Base-by-base conservation (phyloP, 108 stramenopile species). In the Cyclotella cryptica region DNA sequence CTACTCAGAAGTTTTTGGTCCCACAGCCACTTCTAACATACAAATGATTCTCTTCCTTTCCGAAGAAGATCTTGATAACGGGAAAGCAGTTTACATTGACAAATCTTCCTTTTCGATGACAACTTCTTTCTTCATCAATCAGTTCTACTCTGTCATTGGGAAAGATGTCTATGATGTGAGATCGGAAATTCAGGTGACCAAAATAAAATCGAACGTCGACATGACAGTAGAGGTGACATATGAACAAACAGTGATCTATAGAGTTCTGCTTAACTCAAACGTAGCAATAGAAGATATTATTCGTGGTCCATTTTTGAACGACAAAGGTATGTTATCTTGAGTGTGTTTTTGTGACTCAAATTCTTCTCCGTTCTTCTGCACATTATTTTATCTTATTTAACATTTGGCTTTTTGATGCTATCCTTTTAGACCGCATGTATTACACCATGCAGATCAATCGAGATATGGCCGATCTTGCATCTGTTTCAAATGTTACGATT, bases 81-180 rank as follows among this genome's bases (percentile, higher is more conserved):
- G 10, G 10, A 21, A 41, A 44, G 11, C 28, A 1, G 43, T 65
- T 45, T 65, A 22, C 24, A 26, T 65, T 21, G 64, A 65, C 24
- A 24, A 21, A 26, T 5, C n/a, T 21, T 65, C 43, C 19, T 65
- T 65, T 45, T 41, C 64, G 0, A 30, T 15, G 21, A 65, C 64
- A 26, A 65, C 64, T 5, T 44, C 64, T 26, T 65, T 15, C 64
- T 24, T 65, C 43, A 26, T 65, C 3, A 26, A 65, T 45, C 44
- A 65, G 30, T 65, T 65, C 43, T 65, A 62, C 24, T 62, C 61
- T 18, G 61, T 26, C 4, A 43, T 45, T 26, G 64, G 64, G 0
- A 65, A 65, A 65, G 64, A 65, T n/a, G 64, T 19, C 5, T 65
- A 65, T 65, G 64, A 65, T 65, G 64, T 65, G 4, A 27, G 43